A percentile compares a stretch with the other conserved stretches of the same genome.
phyloP scores from a whole-genome alignment of 768 basidiomycete genomes.

The Clitopilus hobsonii region DNA sequence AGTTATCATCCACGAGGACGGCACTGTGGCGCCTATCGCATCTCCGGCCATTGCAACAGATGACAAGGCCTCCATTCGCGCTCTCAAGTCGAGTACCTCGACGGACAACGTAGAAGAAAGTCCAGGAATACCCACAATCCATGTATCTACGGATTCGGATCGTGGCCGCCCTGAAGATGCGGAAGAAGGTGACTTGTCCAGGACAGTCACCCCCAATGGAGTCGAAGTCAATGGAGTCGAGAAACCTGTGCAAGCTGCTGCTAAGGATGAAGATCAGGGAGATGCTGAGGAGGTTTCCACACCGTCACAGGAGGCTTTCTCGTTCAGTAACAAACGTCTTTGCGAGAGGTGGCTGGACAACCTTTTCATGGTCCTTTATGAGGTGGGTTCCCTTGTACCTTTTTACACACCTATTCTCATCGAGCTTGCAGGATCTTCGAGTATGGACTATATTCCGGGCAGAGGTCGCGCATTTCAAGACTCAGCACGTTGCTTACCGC shows the following conservation, averaged over 20 bases:
- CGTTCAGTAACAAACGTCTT: slow-evolving; percentile 93
- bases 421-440: slow-evolving; percentile 71
- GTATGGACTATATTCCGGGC: slow-evolving; percentile 99
- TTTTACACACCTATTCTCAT: slow-evolving; percentile 2
- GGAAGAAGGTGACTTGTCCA: slow-evolving; percentile 20
- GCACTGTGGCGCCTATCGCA: slow-evolving; percentile 32
- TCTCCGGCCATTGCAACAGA: slow-evolving; percentile 30
- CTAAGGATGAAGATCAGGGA: slow-evolving; percentile 37
- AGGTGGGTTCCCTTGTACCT: slow-evolving; percentile 46
- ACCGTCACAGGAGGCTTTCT: slow-evolving; percentile 59
- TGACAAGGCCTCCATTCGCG: slow-evolving; percentile 71
- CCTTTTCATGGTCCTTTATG: slow-evolving; percentile 96
- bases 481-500: slow-evolving; percentile 95
- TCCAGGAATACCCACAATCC: slow-evolving; percentile 54
- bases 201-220: slow-evolving; percentile 10
- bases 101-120: slow-evolving; percentile 14
- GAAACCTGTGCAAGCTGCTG: slow-evolving; percentile 49
- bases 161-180: slow-evolving; percentile 19
- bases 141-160: slow-evolving; percentile 70
- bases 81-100: slow-evolving; percentile 41
- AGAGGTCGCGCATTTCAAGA: slow-evolving; percentile 98
- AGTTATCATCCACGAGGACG: slow-evolving; percentile 62
- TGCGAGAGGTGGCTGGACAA: slow-evolving; percentile 99
- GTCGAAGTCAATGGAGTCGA: slow-evolving; percentile 31
- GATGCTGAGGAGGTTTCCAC: slow-evolving; percentile 27